Base-by-base conservation (phyloP, 2,329 filamentous ascomycete species). In the Colletotrichum endophyticum region DNA sequence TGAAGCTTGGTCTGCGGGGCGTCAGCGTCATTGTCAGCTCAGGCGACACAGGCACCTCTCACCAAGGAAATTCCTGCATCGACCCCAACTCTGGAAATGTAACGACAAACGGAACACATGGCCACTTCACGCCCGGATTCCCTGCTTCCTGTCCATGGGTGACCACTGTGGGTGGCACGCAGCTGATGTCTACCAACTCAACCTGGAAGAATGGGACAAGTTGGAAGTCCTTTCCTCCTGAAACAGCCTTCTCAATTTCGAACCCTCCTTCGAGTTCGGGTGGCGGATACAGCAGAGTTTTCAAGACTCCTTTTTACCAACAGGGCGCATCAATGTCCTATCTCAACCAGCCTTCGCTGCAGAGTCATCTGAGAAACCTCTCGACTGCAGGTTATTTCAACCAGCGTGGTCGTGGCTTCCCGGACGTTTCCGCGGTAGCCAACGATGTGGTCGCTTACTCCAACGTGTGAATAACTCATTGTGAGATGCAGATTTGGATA, bases 121-220 rank as follows among this genome's bases (percentile, higher is more conserved):
- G 80, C 36, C 81, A 84, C 39, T 89, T 88, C 80, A 83, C 83
- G 19, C 86, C 87, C 0, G 81, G 83, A 16, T 89, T 87, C 79
- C 87, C 87, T n/a, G 84, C 84, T 2, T 82, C 82, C 34, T 89
- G 88, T 66, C 87, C 87, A 2, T 89, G 87, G 80, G 84, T 89
- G 5, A 88, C 87, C 5, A 81, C 84, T 3, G 85, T 88, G 7
- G 87, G 88, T 5, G 72, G 63, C 15, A 77, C 75, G 25, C 49
- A 77, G 19, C 22, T 73, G 7, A 8, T 61, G 5, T 13, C 61
- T 6, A 68, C 44, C 19, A 49, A 36, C 39, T 30, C n/a, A 6
- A n/a, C 34, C 56, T 59, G 56, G 56, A 28, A 12, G 63, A 27
- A 36, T 4, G 34, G 34, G 22, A 22, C n/a, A 2, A 27, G 28